Conservation (phyloP, 2,329 filamentous ascomycete genomes). For the Teratosphaeriaceae sp. region DNA sequence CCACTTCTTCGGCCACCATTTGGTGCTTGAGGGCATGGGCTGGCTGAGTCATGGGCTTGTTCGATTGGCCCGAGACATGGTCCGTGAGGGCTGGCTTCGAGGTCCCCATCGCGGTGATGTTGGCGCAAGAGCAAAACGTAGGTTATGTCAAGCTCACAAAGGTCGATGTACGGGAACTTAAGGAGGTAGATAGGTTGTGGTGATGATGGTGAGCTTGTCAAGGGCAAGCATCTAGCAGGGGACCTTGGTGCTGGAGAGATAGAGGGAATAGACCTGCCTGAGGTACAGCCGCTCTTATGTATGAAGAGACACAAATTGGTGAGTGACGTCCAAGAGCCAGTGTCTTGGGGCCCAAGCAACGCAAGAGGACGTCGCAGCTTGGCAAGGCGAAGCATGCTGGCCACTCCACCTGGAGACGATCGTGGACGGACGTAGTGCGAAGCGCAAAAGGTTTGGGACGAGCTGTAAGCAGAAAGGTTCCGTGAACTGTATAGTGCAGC, state of each 20-base stretch:
- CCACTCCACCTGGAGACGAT: neutral
- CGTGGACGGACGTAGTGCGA: neutral
- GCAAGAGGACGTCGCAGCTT: too few relatives aligned
- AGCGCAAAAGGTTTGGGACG: too few relatives aligned
- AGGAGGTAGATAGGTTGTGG: neutral
- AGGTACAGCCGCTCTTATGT: neutral
- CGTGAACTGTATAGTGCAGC: too few relatives aligned
- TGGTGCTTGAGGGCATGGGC: slow-evolving; percentile 56
- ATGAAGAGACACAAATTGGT: neutral
- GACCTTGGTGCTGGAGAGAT: neutral
- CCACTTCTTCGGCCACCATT: slow-evolving; percentile 49
- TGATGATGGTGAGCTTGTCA: slow-evolving; percentile 1
- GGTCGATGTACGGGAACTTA: too few relatives aligned
- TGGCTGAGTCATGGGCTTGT: slow-evolving; percentile 52
- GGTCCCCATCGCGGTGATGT: neutral
- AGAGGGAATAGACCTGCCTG: neutral
- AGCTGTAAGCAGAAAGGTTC: too few relatives aligned
- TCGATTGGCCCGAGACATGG: slow-evolving; percentile 29
- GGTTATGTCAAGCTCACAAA: too few relatives aligned
- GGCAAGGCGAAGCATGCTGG: neutral
- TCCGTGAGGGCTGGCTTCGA: slow-evolving; percentile 9
- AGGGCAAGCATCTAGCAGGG: neutral
- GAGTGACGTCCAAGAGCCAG: neutral
- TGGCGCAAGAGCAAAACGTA: too few relatives aligned
- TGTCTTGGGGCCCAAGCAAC: neutral